Conservation (phyloP, 2,329 filamentous ascomycete species). For the Ceratocystis cacaofunesta region DNA sequence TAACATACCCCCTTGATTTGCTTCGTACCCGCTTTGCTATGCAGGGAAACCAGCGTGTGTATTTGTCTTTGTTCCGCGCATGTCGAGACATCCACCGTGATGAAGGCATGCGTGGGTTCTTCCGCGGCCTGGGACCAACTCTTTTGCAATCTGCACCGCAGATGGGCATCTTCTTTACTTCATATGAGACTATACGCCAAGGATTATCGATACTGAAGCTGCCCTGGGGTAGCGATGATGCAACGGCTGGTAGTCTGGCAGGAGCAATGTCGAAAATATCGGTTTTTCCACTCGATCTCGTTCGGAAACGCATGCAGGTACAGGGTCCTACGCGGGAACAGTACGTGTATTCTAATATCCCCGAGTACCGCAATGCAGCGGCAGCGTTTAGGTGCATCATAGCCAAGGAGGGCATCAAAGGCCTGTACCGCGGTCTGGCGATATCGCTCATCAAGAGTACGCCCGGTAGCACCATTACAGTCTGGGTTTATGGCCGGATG, state of each 20-base stretch:
- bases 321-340: constrained; percentile 69
- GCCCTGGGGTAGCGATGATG: constrained; percentile 67
- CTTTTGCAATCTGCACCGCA: constrained; percentile 83
- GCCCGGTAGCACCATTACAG: constrained; percentile 79
- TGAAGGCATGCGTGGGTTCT: constrained; percentile 71
- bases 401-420: constrained; percentile 56
- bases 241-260: constrained; percentile 63
- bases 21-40: constrained; percentile 93
- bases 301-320: constrained; percentile 85
- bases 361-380: constrained; percentile 57
- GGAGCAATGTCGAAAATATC: constrained; percentile 73
- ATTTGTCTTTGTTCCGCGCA: constrained; percentile 53
- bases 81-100: constrained; percentile 56
- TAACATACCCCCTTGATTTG: constrained; percentile 86
- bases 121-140: constrained; percentile 69
- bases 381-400: constrained; percentile 55
- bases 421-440: constrained; percentile 73
- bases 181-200: constrained; percentile 63
- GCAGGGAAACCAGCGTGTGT: constrained; percentile 69
- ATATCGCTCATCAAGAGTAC: constrained; percentile 88
- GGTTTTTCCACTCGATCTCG: constrained; percentile 85
- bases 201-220: constrained; percentile 40
- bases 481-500: constrained; percentile 83
- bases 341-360: constrained; percentile 81
- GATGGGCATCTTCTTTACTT: constrained; percentile 91